Evolutionary conservation across 805 yeast species (phyloP), one percentile per base, ranked within the genome.

Genomic region (Starmerella sp.): DNA sequence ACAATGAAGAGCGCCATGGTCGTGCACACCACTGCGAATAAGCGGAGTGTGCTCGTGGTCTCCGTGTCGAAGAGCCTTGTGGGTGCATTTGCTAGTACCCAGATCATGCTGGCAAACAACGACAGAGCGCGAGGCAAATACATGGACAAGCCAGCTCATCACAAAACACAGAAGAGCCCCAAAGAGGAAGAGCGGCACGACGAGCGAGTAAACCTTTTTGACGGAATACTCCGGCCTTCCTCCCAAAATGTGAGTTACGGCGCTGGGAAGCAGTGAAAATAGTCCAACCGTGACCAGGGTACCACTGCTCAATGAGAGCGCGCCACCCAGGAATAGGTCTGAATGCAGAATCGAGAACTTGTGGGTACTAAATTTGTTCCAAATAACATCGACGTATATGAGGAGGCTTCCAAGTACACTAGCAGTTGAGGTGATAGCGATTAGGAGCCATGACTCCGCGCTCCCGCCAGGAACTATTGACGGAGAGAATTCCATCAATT

Each of bases 261-360:
- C 77, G 57, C 80, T 82, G 0, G 97, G 96, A n/a, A 90, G 69
- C 51, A 91, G 73, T 57, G 82, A 78, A 70, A 80, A 84, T 50
- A 91, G 69, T 0, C 96, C 79, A 0, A 97, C 88, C 63, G 89
- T 80, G 1, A 70, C 55, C 67, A 91, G 75, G 30, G 95, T 86
- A 0, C 98, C 97, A 0, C 91, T 75, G 60, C 90, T 81, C 50
- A 90, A 69, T 0, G 93, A 78, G 32, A 91, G 75, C 2, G 95
- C 84, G 36, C 81, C 81, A 41, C 86, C 81, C 57, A 91, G 75
- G 65, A 90, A 82, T 13, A 71, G 68, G 38, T 83, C 78, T 65
- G 84, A 82, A 54, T 78, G 76, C 52, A 77, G 75, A 44, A 85
- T 74, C 39, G 75, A 70, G 65, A 84, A 82, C 0, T 76, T 75